A percentile compares a stretch with the other conserved stretches of the same genome.
phyloP scores from a whole-genome alignment of 208 protist genomes.

The Sergeia podlipaevii region DNA sequence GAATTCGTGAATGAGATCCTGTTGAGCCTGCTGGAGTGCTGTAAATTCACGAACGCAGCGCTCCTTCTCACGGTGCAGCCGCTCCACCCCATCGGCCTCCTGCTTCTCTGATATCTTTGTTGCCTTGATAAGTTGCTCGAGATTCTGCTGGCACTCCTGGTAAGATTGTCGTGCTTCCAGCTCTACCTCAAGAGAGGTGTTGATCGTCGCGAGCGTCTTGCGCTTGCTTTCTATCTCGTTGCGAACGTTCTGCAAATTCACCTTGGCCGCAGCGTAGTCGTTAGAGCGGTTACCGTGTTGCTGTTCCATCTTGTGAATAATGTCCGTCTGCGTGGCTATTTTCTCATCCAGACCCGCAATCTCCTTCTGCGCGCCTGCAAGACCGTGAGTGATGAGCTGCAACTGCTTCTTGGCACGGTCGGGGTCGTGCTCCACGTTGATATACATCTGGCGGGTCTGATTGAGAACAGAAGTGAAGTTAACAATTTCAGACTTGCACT shows the following conservation, averaged over 20 bases:
- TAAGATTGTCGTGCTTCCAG: constrained; percentile 63
- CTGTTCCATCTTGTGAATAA: constrained; percentile 72
- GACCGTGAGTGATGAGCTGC: constrained; percentile 63
- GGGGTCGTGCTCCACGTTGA: constrained; percentile 79
- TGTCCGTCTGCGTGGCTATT: constrained; percentile 45
- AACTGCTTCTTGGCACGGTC: constrained; percentile 77
- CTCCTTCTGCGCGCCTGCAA: constrained; percentile 63
- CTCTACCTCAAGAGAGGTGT: constrained; percentile 77
- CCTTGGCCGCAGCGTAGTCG: constrained; percentile 59
- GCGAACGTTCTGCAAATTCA: constrained; percentile 57
- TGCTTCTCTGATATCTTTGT: constrained; percentile 46
- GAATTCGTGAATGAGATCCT: constrained; percentile 41
- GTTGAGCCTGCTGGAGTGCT: constrained; percentile 36
- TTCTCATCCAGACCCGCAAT: constrained; percentile 59
- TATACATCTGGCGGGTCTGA: constrained; percentile 60
- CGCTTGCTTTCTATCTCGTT: constrained; percentile 75
- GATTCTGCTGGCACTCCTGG: constrained; percentile 61
- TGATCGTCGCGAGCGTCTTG: constrained; percentile 85
- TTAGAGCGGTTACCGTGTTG: constrained; percentile 66
- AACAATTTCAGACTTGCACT: constrained; percentile 42
- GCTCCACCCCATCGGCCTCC: constrained; percentile 62
- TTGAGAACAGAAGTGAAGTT: constrained; percentile 53
- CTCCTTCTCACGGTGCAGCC: constrained; percentile 68
- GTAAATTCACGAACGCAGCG: constrained; percentile 46
- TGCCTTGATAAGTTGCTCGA: constrained; percentile 72